Evolutionary conservation across 345 rosid genomes (phyloP), one percentile per base, ranked within the genome.

Genomic region (Erysimum cheiranthoides): DNA sequence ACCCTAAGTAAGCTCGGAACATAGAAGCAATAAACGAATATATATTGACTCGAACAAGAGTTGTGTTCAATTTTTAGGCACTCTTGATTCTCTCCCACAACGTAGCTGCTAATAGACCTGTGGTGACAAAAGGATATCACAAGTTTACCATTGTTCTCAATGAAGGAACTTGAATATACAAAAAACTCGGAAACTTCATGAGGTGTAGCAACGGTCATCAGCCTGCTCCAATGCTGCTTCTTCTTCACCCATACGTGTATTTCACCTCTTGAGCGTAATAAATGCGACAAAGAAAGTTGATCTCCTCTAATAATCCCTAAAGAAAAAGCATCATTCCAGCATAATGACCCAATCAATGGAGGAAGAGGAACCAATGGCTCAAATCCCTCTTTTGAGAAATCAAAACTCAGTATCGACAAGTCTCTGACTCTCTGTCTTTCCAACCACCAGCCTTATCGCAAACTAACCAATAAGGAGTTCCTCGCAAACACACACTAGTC

Each of bases 381-480:
- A 27, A 52, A 52, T 52, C 34, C 11, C 4, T 52, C 34, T 52
- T 25, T 5, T 27, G 7, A 27, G 58, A 52, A 25, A 52, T 52
- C 16, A 4, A 52, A 52, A 21, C 34, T 52, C n/a, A 25, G 58
- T 52, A 54, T 54, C 38, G 21, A 31, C 36, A 4, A 31, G 6
- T 2, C 10, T 7, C n/a, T n/a, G 1, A 31, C n/a, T n/a, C n/a
- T n/a, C n/a, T n/a, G n/a, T n/a, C n/a, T n/a, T n/a, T n/a, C n/a
- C 7, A 31, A 21, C 3, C 8, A 27, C 16, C 14, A 52, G 2
- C n/a, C 5, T 11, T 52, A 8, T 13, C 4, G 36, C 1, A 30
- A 56, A 21, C 38, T 25, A 51, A n/a, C 57, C 57, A 51, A 25
- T 51, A 51, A 10, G 57, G 57, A 51, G 32, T 51, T 25, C 57